Base-by-base conservation (phyloP, 176 grass and related monocot species). In the Tillandsia leiboldiana region DNA sequence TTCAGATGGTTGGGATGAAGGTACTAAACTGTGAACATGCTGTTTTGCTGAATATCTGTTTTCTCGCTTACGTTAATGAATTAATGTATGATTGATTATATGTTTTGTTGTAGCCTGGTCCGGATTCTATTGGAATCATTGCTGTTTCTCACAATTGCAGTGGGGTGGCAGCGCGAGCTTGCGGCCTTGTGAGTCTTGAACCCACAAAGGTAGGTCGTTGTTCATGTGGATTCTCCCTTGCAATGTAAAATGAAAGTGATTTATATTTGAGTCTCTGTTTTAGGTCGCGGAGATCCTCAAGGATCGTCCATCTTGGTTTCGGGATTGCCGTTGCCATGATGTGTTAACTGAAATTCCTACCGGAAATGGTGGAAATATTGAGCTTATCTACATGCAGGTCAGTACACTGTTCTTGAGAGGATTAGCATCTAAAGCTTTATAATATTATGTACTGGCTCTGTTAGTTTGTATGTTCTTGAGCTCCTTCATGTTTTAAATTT, bases 111-210 rank as follows among this genome's bases (percentile, higher is more conserved):
- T 80, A 97, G 95, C 95, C 95, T 99, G 95, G 95, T 99, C 95
- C 95, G 90, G 95, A 99, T 99, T 99, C 95, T 86, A 92, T 93
- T 83, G 95, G 95, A 94, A 99, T 99, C 90, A 90, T 99, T 51
- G 90, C 95, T 90, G 90, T 99, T 94, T 99, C 95, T 74, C 95
- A 99, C 95, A 99, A 90, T 81, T 99, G 90, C 68, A 80, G 80
- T 94, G 95, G 95, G 49, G 82, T 99, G 75, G 95, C 95, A 85
- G 95, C 95, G 42, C 84, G 95, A 83, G 95, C 95, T 76, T 99
- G 95, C 0, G 95, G 95, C 75, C 95, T 99, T 82, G 95, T 99
- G 89, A 85, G 90, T 82, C 90, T 99, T 73, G 90, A 99, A 83
- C 90, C 95, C 87, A 93, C 90, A 14, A 99, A 99, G 95, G 94